A percentile compares a stretch with the other conserved stretches of the same genome.
phyloP scores from a whole-genome alignment of 768 basidiomycete species.

The Suillus discolor region DNA sequence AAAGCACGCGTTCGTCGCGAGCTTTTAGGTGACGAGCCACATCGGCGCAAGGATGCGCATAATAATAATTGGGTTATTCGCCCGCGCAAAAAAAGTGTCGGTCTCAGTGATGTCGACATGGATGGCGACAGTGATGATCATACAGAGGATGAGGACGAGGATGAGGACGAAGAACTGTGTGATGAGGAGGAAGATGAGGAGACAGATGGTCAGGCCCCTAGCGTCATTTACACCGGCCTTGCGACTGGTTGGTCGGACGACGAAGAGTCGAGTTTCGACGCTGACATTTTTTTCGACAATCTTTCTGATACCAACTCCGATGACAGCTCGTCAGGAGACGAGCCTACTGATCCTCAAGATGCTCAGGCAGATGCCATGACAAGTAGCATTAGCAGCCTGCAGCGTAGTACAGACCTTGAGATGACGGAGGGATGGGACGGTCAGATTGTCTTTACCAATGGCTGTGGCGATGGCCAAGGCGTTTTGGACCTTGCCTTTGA shows the following conservation, averaged over 20 bases:
- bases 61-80: constrained; percentile 70
- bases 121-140: constrained; percentile 60
- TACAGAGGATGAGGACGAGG: constrained; percentile 64
- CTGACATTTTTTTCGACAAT: constrained; percentile 83
- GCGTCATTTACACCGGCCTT: constrained; percentile 58
- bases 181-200: constrained; percentile 50
- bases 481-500: constrained; percentile 74
- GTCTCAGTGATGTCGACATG: constrained; percentile 62
- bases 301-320: constrained; percentile 59
- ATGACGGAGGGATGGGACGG: constrained; percentile 76
- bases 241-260: constrained; percentile 81
- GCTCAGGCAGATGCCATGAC: constrained; percentile 22
- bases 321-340: constrained; percentile 40
- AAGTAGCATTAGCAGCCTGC: constrained; percentile 39
- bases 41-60: constrained; percentile 41
- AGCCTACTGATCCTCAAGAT: constrained; percentile 49
- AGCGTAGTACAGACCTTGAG: constrained; percentile 50
- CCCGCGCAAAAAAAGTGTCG: constrained; percentile 72
- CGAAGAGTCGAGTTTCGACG: constrained; percentile 78
- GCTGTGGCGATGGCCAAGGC: constrained; percentile 48
- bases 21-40: constrained; percentile 54
- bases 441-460: constrained; percentile 73
- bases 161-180: constrained; percentile 37
- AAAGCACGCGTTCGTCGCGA: constrained; percentile 62
- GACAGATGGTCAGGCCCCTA: constrained; percentile 43